Evolutionary conservation across 1,284 basidiomycete species (phyloP), one percentile per base, ranked within the genome.

Genomic region (Trichosporon sp.): DNA sequence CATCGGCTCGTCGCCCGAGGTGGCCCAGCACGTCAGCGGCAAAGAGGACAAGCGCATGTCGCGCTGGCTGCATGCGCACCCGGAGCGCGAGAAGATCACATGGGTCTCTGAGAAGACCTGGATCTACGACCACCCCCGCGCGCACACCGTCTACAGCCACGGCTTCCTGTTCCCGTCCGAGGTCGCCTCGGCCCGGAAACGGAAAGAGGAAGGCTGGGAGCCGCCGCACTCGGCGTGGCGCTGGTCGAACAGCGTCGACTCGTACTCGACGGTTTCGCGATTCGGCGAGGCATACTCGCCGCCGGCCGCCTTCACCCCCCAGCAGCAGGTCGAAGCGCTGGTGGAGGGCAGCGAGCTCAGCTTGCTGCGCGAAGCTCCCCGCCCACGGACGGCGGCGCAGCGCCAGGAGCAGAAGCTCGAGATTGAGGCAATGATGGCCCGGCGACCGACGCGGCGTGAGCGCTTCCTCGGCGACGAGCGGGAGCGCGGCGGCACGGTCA

Each of bases 71-170:
- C 87, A 88, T 38, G 80, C 90, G 68, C 95, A 98, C 83, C 96
- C 96, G 0, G 88, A 90, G 62, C 88, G 90, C 12, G 84, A 87
- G 38, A 87, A 90, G 73, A 89, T 99, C 44, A 88, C 93, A 66
- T 98, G 94, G 94, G 87, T 88, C 32, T 91, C 92, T 75, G 96
- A 99, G 80, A 88, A 90, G 31, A 98, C 96, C 82, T 98, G 93
- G 93, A 94, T 99, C 74, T 98, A 99, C 83, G 96, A 99, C 81
- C 95, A 98, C 83, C 96, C 96, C 0, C 91, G 93, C 65, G 89
- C 92, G 2, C 90, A 91, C 62, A 98, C 95, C 23, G 92, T 95
- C 88, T 98, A 98, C 80, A 90, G 93, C 4, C 96, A 98, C 83
- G 96, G 96, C 0, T 99, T 93, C 85, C 84, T 98, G n/a, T 99